Percentiles rank a stretch among this genome's conserved stretches.
phyloP scores from a whole-genome alignment of 2,329 filamentous ascomycete species.

The Botrytis hyacinthi region DNA sequence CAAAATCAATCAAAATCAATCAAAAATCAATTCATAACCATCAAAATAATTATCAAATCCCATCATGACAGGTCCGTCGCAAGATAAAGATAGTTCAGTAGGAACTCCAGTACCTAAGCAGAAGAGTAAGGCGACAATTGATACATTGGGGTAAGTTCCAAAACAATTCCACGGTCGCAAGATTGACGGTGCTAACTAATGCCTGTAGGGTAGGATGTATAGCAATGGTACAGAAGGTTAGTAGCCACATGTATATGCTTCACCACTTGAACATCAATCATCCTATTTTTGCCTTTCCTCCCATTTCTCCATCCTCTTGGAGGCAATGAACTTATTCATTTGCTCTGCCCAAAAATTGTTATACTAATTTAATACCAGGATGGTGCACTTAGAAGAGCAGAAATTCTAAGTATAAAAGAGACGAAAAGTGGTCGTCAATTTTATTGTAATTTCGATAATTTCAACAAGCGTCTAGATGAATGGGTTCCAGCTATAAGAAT shows the following conservation, averaged over 20 bases:
- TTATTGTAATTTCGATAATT: constrained; percentile 39
- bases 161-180: neutral
- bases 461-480: constrained; percentile 51
- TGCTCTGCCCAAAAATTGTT: constrained; percentile 26
- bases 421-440: constrained; percentile 72
- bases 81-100: constrained; percentile 45
- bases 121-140: constrained; percentile 79
- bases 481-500: constrained; percentile 84
- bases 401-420: constrained; percentile 92
- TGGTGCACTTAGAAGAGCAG: constrained; percentile 83
- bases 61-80: constrained; percentile 54
- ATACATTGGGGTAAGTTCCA: constrained; percentile 69
- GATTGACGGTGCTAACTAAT: constrained; percentile 25
- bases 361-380: constrained; percentile 51
- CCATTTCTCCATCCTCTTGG: neutral
- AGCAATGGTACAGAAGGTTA: constrained; percentile 40
- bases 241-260: constrained; percentile 19
- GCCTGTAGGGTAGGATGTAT: constrained; percentile 38
- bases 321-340: neutral
- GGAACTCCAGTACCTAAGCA: constrained; percentile 59
- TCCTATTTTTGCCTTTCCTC: neutral
- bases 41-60: constrained; percentile 24
- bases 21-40: constrained; percentile 25
- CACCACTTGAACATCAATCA: neutral
- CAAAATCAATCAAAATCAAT: constrained; percentile 21